These are phyloP conservation scores for Pichia gijzeniarum DNA, from an alignment of 805 yeast species.

Conservation along the genomic window DNA sequence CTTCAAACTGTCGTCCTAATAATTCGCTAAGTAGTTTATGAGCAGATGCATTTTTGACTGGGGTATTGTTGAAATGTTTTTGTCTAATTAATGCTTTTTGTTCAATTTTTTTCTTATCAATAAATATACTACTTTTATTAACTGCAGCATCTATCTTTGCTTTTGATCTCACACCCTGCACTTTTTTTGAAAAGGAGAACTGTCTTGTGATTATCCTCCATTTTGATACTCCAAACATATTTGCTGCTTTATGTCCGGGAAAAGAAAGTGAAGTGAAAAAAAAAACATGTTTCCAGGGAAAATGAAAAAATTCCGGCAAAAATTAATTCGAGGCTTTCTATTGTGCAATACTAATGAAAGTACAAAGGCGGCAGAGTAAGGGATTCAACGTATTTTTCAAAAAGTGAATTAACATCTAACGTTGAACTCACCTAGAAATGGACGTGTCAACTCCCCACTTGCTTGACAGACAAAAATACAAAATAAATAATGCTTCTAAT, in stretches of 20 bases:
- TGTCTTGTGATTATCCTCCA: background rate
- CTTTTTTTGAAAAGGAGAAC: background rate
- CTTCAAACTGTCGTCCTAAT: conserved; percentile 16
- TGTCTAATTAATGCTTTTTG: conserved; percentile 10
- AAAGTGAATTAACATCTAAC: too few species aligned
- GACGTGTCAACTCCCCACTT: background rate
- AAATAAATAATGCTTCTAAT: background rate
- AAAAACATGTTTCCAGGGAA: background rate
- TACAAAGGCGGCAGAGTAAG: too few species aligned
- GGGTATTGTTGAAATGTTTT: conserved; percentile 18
- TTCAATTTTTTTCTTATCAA: background rate
- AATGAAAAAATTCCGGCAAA: background rate
- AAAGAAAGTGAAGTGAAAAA: too few species aligned
- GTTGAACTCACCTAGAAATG: too few species aligned
- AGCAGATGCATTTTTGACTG: conserved; percentile 27
- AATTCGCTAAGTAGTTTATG: conserved; percentile 17
- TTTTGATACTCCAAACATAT: background rate
- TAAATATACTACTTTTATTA: background rate
- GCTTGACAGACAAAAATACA: background rate
- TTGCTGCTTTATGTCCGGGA: too few species aligned
- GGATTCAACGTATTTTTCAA: too few species aligned
- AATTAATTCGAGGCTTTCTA: background rate
- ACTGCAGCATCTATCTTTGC: conserved; percentile 15
- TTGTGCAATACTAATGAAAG: background rate
- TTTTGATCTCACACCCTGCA: conserved; percentile 7